Base-by-base conservation (phyloP, 768 basidiomycete species). In the Suillus lakei region DNA sequence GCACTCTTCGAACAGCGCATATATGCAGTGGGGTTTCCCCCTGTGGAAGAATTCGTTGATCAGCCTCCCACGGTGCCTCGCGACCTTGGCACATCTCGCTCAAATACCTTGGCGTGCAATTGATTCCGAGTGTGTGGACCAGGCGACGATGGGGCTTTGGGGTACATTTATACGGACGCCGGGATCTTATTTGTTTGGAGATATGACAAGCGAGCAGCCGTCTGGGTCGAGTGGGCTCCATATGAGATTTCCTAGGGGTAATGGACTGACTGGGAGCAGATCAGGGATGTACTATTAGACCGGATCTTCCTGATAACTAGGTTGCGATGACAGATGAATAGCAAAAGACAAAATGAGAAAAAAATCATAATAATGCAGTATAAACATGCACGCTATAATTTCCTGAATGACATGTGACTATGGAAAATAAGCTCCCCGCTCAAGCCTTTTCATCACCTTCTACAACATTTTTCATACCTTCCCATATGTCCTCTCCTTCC, bases 401-500 rank as follows among this genome's bases (percentile, higher is more conserved):
- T 32, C 10, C 21, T 6, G 30, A 32, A 32, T 54, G 10, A 54
- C 28, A 1, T 32, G 10, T 9, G 18, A 32, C 30, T 54, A 9
- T 30, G 5, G 32, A 54, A 18, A 54, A 54, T 10, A 18, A 53
- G 28, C 18, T 44, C 62, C 58, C 67, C 58, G 60, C 65, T 67
- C 62, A 70, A 56, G 70, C 68, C 39, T 77, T 75, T 46, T 73
- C 73, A 61, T 76, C 75, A 36, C 78, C 79, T 46, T 80, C 83
- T 5, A 78, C 83, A 46, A 83, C 79, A 59, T 84, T 79, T 67
- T 86, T 79, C 87, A 94, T 87, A 30, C 78, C 79, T 63, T 88
- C 82, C 92, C 92, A 93, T 36, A 92, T 73, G 43, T 88, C 88
- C 12, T 89, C 89, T 16, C 84, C 86, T 16, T 82, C 84, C 12